These are phyloP conservation scores for Claviceps purpurea DNA, from an alignment of 2,329 filamentous ascomycete species.

Conservation along the genomic window DNA sequence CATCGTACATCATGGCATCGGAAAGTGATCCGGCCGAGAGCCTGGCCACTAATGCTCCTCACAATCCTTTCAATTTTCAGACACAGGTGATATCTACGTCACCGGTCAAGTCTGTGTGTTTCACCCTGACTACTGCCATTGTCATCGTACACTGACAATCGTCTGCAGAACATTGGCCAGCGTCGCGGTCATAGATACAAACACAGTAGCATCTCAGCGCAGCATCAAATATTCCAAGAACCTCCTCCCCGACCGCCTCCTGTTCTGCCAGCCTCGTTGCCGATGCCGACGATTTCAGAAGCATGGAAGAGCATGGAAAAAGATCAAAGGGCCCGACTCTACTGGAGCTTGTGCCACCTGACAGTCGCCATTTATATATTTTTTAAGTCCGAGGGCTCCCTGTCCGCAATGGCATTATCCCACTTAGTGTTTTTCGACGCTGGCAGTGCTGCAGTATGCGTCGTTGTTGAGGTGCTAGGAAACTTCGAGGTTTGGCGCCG, in stretches of 20 bases:
- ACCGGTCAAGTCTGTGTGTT: constrained; percentile 62
- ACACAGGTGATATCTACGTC: constrained; percentile 63
- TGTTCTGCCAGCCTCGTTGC: constrained; percentile 79
- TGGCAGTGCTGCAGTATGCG: constrained; percentile 79
- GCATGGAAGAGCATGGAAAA: constrained; percentile 81
- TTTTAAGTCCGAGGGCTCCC: constrained; percentile 70
- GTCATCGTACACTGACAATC: background rate
- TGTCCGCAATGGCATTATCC: constrained; percentile 83
- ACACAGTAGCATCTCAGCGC: constrained; percentile 77
- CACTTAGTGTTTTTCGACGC: constrained; percentile 94
- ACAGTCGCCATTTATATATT: constrained; percentile 73
- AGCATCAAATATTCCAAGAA: constrained; percentile 92
- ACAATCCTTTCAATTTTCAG: constrained; percentile 88
- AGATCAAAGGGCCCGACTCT: constrained; percentile 69
- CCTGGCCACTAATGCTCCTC: constrained; percentile 13
- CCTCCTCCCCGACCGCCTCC: constrained; percentile 75
- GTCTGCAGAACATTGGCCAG: constrained; percentile 65
- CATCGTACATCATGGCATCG: constrained; percentile 6
- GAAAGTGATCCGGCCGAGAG: constrained; percentile 1
- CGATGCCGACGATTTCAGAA: constrained; percentile 79
- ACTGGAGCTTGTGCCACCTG: constrained; percentile 85
- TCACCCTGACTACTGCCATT: background rate
- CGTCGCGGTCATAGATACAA: constrained; percentile 95
- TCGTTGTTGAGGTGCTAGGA: constrained; percentile 79
- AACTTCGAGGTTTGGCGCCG: constrained; percentile 98